Conservation (phyloP, 192 early-diverging fungal species). For the Coemansia sp. region DNA sequence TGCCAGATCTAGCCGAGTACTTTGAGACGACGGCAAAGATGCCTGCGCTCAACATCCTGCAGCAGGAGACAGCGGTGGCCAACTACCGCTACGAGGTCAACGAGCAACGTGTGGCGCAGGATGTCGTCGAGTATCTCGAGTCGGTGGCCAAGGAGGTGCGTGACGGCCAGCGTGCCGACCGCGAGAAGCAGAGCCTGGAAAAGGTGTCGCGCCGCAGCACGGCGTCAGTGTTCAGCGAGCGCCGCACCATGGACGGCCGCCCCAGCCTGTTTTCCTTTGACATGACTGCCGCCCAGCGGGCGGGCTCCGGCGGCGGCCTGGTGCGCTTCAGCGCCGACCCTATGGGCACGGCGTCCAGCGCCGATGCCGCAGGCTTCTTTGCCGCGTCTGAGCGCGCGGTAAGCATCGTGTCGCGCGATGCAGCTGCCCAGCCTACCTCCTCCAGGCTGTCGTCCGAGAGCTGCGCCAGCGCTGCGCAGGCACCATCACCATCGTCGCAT, state of each 20-base stretch:
- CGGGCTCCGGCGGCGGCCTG: slow-evolving; percentile 17
- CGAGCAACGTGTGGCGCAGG: slow-evolving; percentile 66
- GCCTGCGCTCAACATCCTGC: slow-evolving; percentile 65
- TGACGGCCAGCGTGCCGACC: slow-evolving; percentile 46
- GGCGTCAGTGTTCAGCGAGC: slow-evolving; percentile 36
- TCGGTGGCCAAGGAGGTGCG: slow-evolving; percentile 70
- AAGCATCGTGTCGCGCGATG: slow-evolving; percentile 9
- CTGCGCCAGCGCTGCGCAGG: not conserved
- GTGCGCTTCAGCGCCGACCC: slow-evolving; percentile 35
- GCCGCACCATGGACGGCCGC: slow-evolving; percentile 47
- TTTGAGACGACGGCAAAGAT: slow-evolving; percentile 69
- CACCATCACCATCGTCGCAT: not conserved
- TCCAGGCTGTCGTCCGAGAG: slow-evolving; percentile 32
- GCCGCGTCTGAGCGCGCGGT: slow-evolving; percentile 6
- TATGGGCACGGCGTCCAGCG: slow-evolving; percentile 1
- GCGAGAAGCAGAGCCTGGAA: slow-evolving; percentile 38
- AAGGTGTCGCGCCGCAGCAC: slow-evolving; percentile 38
- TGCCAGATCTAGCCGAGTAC: slow-evolving; percentile 70
- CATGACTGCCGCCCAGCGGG: slow-evolving; percentile 19
- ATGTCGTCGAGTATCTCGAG: slow-evolving; percentile 73
- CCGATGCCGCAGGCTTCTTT: slow-evolving; percentile 6
- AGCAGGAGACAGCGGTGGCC: slow-evolving; percentile 69
- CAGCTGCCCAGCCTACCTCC: not conserved
- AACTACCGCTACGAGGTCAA: slow-evolving; percentile 88
- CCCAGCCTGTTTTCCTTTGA: slow-evolving; percentile 47